Percentiles rank a stretch among this genome's conserved stretches.
Conservation (phyloP, 192 early-diverging fungal genomes). For the Podila epicladia region DNA sequence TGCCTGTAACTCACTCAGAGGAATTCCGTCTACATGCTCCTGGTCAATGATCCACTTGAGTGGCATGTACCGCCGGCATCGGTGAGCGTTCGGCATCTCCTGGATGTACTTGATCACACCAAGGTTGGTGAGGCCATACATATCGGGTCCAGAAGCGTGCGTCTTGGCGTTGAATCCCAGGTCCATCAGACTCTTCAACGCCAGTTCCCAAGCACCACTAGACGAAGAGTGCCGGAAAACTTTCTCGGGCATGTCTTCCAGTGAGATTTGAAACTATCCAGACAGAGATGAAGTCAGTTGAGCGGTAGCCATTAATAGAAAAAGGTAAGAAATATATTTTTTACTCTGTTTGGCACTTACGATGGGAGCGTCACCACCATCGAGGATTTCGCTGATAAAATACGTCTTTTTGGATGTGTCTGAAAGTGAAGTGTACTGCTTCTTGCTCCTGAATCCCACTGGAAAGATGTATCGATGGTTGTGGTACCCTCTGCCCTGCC, state of each 20-base stretch:
- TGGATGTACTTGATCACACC: constrained; percentile 80
- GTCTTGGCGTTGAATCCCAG: constrained; percentile 74
- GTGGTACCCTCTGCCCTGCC: constrained; percentile 70
- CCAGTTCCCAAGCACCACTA: constrained; percentile 77
- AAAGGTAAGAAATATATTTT: background rate
- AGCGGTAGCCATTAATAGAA: background rate
- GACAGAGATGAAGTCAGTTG: background rate
- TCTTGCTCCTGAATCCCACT: constrained; percentile 72
- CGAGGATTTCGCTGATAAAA: constrained; percentile 75
- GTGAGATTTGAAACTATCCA: constrained; percentile 71
- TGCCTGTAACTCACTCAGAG: background rate
- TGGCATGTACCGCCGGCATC: constrained; percentile 48
- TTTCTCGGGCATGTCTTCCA: constrained; percentile 69
- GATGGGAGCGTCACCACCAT: constrained; percentile 67
- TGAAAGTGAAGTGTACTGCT: constrained; percentile 66
- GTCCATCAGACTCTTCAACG: constrained; percentile 65
- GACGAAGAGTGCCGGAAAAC: constrained; percentile 70
- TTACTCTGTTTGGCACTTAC: constrained; percentile 33
- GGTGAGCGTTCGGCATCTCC: constrained; percentile 58
- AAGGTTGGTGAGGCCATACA: constrained; percentile 73
- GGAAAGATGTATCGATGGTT: constrained; percentile 77
- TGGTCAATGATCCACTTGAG: constrained; percentile 51
- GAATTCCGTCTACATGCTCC: constrained; percentile 9
- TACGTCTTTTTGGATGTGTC: constrained; percentile 60
- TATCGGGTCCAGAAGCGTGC: constrained; percentile 76